A percentile compares a stretch with the other conserved stretches of the same genome.
These are phyloP conservation scores for Magnusiomyces suaveolens DNA, from an alignment of 1,139 yeast genomes.

Conservation along the genomic window DNA sequence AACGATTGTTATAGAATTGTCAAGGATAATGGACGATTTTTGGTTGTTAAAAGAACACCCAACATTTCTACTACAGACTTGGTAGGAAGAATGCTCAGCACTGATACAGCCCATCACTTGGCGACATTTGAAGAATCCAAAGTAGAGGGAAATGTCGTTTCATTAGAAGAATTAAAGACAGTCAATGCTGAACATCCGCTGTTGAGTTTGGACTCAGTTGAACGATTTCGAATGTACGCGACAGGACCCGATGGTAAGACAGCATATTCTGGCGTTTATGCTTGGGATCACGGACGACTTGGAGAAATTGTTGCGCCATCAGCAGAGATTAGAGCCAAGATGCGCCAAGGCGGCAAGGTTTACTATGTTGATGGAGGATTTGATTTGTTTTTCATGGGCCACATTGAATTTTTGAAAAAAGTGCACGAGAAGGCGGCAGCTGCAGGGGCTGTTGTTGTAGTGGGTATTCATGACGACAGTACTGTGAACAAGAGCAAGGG, in stretches of 20 bases:
- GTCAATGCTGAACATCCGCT: conserved; percentile 22
- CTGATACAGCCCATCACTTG: conserved; percentile 49
- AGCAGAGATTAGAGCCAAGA: conserved; percentile 18
- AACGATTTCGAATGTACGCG: conserved; percentile 49
- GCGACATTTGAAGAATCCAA: conserved; percentile 19
- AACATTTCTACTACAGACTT: conserved; percentile 92
- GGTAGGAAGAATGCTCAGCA: conserved; percentile 76
- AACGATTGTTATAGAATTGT: conserved; percentile 81
- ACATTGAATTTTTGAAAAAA: conserved; percentile 56
- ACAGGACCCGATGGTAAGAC: conserved; percentile 54
- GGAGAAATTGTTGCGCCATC: conserved; percentile 28
- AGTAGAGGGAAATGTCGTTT: conserved; percentile 12
- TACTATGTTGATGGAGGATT: conserved; percentile 76
- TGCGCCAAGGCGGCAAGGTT: conserved; percentile 20
- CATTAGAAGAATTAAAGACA: background rate
- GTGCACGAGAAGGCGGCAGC: conserved; percentile 32
- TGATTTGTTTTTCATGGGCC: conserved; percentile 91
- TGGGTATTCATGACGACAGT: conserved; percentile 61
- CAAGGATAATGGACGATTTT: conserved; percentile 76
- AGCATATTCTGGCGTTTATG: conserved; percentile 54
- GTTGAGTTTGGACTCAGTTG: conserved; percentile 30
- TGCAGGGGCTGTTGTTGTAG: conserved; percentile 40
- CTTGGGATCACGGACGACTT: conserved; percentile 19
- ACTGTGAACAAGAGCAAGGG: conserved; percentile 54
- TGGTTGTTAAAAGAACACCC: conserved; percentile 85